These are phyloP conservation scores for Leishmania gerbilli DNA, from an alignment of 208 protist species.

Conservation along the genomic window DNA sequence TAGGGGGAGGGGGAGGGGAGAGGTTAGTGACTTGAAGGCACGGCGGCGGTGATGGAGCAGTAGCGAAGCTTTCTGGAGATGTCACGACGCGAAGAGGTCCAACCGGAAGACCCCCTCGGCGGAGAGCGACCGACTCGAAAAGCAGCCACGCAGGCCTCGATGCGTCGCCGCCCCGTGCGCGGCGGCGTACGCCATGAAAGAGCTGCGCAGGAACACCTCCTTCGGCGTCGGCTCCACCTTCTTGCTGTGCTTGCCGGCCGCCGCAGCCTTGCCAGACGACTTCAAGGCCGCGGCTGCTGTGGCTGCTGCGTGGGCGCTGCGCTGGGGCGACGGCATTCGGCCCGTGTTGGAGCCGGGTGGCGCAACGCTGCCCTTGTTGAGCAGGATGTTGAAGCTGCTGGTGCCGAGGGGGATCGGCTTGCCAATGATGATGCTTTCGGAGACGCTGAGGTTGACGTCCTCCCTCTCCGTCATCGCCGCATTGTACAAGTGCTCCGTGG, in stretches of 20 bases:
- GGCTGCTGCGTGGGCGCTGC: neutral
- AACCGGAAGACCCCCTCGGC: conserved; percentile 41
- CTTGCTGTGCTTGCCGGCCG: conserved; percentile 1
- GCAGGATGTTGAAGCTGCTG: conserved; percentile 92
- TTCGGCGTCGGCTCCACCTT: conserved; percentile 23
- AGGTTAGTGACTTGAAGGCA: neutral
- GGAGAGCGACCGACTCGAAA: conserved; percentile 27
- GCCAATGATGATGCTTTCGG: conserved; percentile 99
- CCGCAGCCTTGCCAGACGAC: neutral
- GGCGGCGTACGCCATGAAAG: conserved; percentile 15
- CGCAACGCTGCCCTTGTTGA: conserved; percentile 44
- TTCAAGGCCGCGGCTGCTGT: conserved; percentile 7
- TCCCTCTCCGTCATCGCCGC: conserved; percentile 92
- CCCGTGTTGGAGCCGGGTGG: conserved; percentile 25
- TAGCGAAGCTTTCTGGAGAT: neutral
- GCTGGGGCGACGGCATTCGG: conserved; percentile 3
- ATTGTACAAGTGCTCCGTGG: conserved; percentile 99
- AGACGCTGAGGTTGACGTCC: conserved; percentile 90
- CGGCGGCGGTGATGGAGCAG: neutral
- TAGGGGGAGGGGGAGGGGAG: neutral
- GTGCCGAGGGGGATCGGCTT: conserved; percentile 97
- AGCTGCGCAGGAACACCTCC: conserved; percentile 33
- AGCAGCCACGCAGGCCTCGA: conserved; percentile 12
- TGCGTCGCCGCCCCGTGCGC: conserved; percentile 9
- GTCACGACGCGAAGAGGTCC: conserved; percentile 33